These are phyloP conservation scores for Globisporangium cystogenes DNA, from an alignment of 352 stramenopile species.

Conservation along the genomic window DNA sequence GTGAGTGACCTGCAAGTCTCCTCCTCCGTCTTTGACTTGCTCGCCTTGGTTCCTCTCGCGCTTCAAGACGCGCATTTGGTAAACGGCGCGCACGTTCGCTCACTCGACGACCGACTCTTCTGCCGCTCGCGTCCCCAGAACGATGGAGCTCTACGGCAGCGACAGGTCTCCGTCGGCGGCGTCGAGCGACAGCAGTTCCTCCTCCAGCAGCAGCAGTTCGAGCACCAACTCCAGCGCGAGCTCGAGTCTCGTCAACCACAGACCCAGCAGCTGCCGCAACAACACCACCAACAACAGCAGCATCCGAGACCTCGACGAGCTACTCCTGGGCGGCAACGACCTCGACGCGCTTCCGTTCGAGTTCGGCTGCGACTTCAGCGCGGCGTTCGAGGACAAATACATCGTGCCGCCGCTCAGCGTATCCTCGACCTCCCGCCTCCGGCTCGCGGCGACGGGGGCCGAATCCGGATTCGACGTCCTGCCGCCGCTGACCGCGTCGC, in stretches of 20 bases:
- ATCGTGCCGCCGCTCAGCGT: constrained; percentile 10
- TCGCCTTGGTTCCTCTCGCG: too few relatives aligned
- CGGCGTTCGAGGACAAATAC: constrained; percentile 28
- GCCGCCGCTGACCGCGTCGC: constrained; percentile 9
- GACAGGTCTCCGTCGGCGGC: not conserved
- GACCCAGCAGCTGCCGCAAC: too few relatives aligned
- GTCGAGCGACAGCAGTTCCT: constrained; percentile 1
- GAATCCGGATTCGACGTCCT: constrained; percentile 10
- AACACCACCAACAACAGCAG: constrained; percentile 4
- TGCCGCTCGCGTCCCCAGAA: not conserved
- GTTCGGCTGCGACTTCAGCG: constrained; percentile 35
- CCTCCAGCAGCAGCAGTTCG: not conserved
- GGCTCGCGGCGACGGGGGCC: not conserved
- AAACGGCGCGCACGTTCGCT: constrained; percentile 6
- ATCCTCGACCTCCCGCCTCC: not conserved
- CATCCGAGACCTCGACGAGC: constrained; percentile 29
- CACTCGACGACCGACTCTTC: not conserved
- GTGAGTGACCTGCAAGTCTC: too few relatives aligned
- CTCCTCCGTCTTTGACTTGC: too few relatives aligned
- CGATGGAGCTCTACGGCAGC: constrained; percentile 5
- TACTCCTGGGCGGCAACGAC: constrained; percentile 23
- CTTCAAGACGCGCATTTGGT: constrained; percentile 2
- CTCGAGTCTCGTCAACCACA: not conserved
- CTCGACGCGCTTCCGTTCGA: constrained; percentile 32
- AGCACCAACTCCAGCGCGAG: not conserved